Base-by-base conservation (phyloP, 352 stramenopile genomes). In the Albugo laibachii region DNA sequence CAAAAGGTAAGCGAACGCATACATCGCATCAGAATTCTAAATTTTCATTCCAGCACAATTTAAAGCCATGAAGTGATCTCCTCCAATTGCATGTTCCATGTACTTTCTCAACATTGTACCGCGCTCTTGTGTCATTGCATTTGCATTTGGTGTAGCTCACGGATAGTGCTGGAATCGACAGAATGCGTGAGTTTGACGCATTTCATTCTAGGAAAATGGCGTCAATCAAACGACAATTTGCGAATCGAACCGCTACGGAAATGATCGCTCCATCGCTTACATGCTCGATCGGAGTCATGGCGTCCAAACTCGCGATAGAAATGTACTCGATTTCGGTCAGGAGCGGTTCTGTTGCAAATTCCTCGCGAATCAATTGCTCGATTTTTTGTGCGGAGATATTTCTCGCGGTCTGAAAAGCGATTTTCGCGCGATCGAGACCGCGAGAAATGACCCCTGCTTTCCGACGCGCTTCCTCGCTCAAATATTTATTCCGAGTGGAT, bases 401-500 rank as follows among this genome's bases (percentile, higher is more conserved):
- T 6, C 47, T 38, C 11, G 47, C 1, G 3, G 52, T 52, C 24
- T 66, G 49, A 47, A 78, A 85, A 37, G 73, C 10, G 6, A 72
- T 49, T 41, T 69, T 62, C 0, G 78, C 80, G 14, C 54, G 57
- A 12, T 39, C 35, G 36, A 88, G 63, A 45, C 87, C 88, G 12
- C 69, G 53, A 53, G 97, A 92, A 11, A 99, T 56, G 36, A 97
- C 66, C 13, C 66, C 62, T 2, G 94, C 93, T 1, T 74, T 83
- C 11, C 61, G 42, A 38, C 93, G 73, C 62, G 98, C 92, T 12
- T 86, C 68, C 0, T 58, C 12, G 1, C 59, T 86, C 47, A 99
- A 69, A 63, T 99, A 99, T 42, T 95, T 92, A 70, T 99, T 99
- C 36, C 96, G 80, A 47, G 88, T 98, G 13, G 89, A 98, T 59